These are phyloP conservation scores for Dacryopinax spathularia DNA, from an alignment of 768 basidiomycete genomes.

Conservation along the genomic window DNA sequence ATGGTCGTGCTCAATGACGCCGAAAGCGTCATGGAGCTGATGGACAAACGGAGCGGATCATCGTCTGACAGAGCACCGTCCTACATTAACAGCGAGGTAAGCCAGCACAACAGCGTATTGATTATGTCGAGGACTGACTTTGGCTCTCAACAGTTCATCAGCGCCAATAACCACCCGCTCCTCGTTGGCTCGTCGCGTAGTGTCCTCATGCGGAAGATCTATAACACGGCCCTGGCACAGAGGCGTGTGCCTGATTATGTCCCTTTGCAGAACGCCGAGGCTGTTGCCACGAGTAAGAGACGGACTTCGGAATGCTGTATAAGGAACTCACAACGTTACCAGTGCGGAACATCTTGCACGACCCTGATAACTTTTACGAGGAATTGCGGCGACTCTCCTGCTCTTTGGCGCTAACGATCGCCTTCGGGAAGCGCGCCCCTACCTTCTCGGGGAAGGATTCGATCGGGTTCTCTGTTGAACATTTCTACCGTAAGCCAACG, in stretches of 20 bases:
- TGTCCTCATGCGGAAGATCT: neutral
- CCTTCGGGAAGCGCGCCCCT: neutral
- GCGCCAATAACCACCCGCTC: neutral
- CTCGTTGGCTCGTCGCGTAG: neutral
- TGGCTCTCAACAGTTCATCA: neutral
- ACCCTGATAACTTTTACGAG: conserved; percentile 1
- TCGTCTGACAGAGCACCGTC: neutral
- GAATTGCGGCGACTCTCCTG: neutral
- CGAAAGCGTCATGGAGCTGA: neutral
- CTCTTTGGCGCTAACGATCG: neutral
- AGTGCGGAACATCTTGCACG: neutral
- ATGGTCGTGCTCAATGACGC: conserved; percentile 2
- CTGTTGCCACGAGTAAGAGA: neutral
- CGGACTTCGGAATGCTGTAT: neutral
- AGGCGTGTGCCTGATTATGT: neutral
- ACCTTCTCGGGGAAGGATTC: conserved; percentile 2
- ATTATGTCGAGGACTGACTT: too few species aligned
- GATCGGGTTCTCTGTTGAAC: neutral
- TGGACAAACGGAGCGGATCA: neutral
- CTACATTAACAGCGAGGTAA: conserved; percentile 1
- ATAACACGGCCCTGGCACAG: neutral
- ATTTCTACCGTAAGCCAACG: neutral
- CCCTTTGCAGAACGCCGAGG: neutral
- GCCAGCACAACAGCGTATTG: neutral
- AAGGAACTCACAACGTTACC: neutral